Base-by-base conservation (phyloP, 805 yeast genomes). In the Yarrowia keelungensis region DNA sequence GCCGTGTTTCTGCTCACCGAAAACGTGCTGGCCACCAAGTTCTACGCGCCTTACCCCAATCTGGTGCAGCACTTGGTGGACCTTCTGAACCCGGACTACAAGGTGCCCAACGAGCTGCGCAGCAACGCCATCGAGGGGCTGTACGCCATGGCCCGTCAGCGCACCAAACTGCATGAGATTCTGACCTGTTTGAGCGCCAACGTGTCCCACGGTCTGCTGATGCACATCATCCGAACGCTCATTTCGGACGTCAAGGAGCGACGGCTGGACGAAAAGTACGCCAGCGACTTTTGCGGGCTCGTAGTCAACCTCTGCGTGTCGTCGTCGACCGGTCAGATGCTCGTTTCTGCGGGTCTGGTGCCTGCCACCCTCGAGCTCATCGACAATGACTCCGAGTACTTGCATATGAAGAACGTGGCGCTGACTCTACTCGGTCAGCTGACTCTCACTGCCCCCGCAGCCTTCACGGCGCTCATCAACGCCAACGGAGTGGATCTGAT, bases 101-200 rank as follows among this genome's bases (percentile, higher is more conserved):
- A 49, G 32, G 83, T 89, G 9, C 84, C 91, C 0, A 74, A 74
- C 32, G 84, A 82, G 1, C 81, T 90, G 1, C 83, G 88, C 69
- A 78, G 84, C 51, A 84, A 87, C 50, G 90, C 94, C 1, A 76
- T 88, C 62, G 85, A 86, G 70, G 85, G 93, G 0, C 80, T 93
- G 66, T 90, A 89, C 71, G 85, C 88, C 71, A 85, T 91, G 7
- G 84, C 97, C 0, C 80, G 84, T 22, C 87, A 86, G 73, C 86
- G 86, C 58, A 83, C 83, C 4, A 89, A 92, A 85, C 88, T 93
- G 16, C 82, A 88, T 62, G 97, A 92, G 72, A 82, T 93, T 26
- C 82, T 92, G 67, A 83, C 92, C 69, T 87, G 90, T 12, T 77
- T 92, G 71, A 91, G 95, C 22, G 97, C 95, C 10, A 91, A 91